Conservation (phyloP, 768 basidiomycete genomes). For the Lactarius hengduanensis region DNA sequence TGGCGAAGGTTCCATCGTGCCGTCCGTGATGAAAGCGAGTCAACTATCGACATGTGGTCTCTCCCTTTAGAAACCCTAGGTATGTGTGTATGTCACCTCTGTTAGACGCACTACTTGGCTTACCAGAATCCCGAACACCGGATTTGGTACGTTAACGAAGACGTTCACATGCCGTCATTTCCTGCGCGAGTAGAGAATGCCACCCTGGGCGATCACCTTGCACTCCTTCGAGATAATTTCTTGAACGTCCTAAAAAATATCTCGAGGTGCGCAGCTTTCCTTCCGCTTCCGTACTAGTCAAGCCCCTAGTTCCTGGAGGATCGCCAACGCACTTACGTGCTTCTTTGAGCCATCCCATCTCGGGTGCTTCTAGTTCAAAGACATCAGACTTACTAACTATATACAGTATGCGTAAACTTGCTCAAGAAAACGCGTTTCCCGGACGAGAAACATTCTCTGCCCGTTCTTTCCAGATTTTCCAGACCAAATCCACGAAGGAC, state of each 20-base stretch:
- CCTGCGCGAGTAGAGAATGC: constrained; percentile 11
- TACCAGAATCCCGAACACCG: neutral
- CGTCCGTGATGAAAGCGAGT: constrained; percentile 16
- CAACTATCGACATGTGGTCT: constrained; percentile 21
- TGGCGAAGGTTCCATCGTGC: constrained; percentile 21
- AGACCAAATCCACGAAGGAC: constrained; percentile 18
- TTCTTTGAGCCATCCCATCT: constrained; percentile 8
- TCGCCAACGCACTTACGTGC: neutral
- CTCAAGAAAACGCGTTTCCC: constrained; percentile 22
- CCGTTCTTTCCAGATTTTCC: constrained; percentile 26
- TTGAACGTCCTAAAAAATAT: constrained; percentile 24
- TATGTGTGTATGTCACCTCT: constrained; percentile 8
- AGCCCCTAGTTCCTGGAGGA: constrained; percentile 19
- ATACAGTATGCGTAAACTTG: constrained; percentile 27
- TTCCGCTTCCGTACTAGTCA: constrained; percentile 4
- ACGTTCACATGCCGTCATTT: constrained; percentile 25
- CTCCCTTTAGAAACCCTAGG: constrained; percentile 24
- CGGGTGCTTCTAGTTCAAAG: neutral
- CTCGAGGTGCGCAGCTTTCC: constrained; percentile 20
- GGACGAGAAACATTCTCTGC: constrained; percentile 12
- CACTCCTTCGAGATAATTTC: constrained; percentile 18
- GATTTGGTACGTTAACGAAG: constrained; percentile 6
- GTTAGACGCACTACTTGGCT: neutral
- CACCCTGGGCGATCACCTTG: constrained; percentile 20
- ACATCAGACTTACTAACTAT: constrained; percentile 15